These are phyloP conservation scores for Phaeosphaeriaceae sp. DNA, from an alignment of 2,329 filamentous ascomycete species.

Conservation along the genomic window DNA sequence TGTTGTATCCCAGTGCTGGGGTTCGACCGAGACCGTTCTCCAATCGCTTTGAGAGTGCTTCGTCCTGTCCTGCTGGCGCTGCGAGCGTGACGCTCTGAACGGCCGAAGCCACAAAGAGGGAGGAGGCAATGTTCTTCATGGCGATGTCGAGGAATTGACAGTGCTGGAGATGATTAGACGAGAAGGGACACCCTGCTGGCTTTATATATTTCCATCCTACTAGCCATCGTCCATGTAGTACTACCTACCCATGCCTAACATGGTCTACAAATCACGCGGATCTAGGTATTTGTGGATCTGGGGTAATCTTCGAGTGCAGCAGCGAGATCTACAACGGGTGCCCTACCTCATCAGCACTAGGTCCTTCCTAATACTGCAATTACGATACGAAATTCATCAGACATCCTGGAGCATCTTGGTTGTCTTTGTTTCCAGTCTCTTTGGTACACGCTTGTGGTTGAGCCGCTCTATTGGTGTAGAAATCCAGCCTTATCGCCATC, in stretches of 20 bases:
- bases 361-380: background rate
- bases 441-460: background rate
- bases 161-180: background rate
- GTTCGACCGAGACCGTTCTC: constrained; percentile 17
- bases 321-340: background rate
- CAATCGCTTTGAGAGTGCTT: constrained; percentile 5
- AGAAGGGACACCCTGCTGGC: background rate
- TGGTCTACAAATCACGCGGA: background rate
- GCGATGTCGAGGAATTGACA: background rate
- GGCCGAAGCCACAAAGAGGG: constrained; percentile 4
- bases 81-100: constrained; percentile 1
- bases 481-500: background rate
- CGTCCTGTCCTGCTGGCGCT: constrained; percentile 1
- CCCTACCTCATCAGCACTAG: background rate
- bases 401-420: background rate
- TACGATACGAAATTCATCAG: background rate
- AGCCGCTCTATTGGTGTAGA: constrained; percentile 1
- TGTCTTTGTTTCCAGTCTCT: background rate
- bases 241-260: background rate
- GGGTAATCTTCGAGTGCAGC: background rate
- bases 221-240: background rate
- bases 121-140: constrained; percentile 5
- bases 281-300: background rate
- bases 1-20: constrained; percentile 20
- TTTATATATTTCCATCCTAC: constrained; percentile 1